Base-by-base conservation (phyloP, 179 eudicot genomes). In the Sideroxylon spinosum region DNA sequence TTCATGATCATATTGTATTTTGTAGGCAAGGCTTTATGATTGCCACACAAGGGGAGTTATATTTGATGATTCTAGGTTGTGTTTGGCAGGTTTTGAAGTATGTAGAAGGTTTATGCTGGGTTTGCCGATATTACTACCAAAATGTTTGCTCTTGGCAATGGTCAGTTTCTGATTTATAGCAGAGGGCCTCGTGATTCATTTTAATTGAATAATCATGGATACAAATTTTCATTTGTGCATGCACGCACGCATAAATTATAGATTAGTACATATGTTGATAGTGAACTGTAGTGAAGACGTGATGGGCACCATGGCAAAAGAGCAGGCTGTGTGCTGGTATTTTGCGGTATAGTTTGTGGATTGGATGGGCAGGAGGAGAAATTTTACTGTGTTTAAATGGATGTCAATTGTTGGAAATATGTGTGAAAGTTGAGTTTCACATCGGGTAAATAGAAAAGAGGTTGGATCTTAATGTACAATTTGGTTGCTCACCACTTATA, bases 131-230 rank as follows among this genome's bases (percentile, higher is more conserved):
- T 83, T 96, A 96, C 87, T 92, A 94, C 83, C 97, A 93, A 84
- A 98, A 98, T 79, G 99, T 96, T 80, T 91, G 98, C 86, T 96
- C 99, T 25, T 96, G 99, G 99, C 94, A 85, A 77, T 96, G 99
- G 98, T 95, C 76, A 85, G 85, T 73, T 55, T 20, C 26, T 22
- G 12, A 37, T 61, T 50, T 67, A 55, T 16, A 0, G 48, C 9
- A 61, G 49, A 68, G 53, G 37, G 46, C 55, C 19, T 80, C 11
- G 7, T 26, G 32, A 2, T 76, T 50, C 20, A 22, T 50, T 71
- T 76, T 12, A 26, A 11, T 62, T 26, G 25, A 25, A 3, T 12
- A 17, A 67, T 46, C 46, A 22, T 61, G 44, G 5, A 61, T 25
- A 0, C 8, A 19, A 61, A 22, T 46, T 32, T 22, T 23, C 50